phyloP scores from a whole-genome alignment of 306 rosid species.

The Cucurbita ficifolia region DNA sequence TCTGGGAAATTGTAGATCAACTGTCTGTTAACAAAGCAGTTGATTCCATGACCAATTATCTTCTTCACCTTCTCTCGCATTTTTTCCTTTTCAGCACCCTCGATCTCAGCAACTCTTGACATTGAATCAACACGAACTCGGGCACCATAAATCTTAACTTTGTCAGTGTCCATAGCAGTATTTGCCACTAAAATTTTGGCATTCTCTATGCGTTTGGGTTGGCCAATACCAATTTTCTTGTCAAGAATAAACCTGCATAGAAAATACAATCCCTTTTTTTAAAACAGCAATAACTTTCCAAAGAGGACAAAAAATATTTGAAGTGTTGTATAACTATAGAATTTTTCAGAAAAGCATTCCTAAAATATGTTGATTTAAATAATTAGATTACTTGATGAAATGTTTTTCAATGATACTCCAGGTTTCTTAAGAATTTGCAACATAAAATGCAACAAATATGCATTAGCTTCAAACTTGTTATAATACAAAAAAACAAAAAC shows the following conservation, averaged over 20 bases:
- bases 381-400: neutral
- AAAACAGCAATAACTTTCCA: neutral
- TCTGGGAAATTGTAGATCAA: slow-evolving; percentile 92
- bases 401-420: neutral
- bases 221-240: slow-evolving; percentile 99
- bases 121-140: slow-evolving; percentile 93
- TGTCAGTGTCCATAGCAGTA: slow-evolving; percentile 97
- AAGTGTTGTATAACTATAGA: neutral
- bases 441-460: neutral
- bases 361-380: neutral
- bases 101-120: slow-evolving; percentile 90
- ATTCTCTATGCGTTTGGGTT: slow-evolving; percentile 86
- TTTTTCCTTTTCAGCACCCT: slow-evolving; percentile 87
- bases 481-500: neutral
- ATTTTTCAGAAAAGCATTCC: neutral
- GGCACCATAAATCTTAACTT: slow-evolving; percentile 92
- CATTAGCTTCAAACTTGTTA: neutral
- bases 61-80: slow-evolving; percentile 94
- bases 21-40: slow-evolving; percentile 87
- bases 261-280: neutral
- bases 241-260: slow-evolving; percentile 76
- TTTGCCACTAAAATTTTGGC: slow-evolving; percentile 90
- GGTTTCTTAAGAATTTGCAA: neutral
- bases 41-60: slow-evolving; percentile 82
- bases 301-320: too few relatives aligned